phyloP scores from a whole-genome alignment of 2,329 filamentous ascomycete species.

The Chalaropsis ovoidea region DNA sequence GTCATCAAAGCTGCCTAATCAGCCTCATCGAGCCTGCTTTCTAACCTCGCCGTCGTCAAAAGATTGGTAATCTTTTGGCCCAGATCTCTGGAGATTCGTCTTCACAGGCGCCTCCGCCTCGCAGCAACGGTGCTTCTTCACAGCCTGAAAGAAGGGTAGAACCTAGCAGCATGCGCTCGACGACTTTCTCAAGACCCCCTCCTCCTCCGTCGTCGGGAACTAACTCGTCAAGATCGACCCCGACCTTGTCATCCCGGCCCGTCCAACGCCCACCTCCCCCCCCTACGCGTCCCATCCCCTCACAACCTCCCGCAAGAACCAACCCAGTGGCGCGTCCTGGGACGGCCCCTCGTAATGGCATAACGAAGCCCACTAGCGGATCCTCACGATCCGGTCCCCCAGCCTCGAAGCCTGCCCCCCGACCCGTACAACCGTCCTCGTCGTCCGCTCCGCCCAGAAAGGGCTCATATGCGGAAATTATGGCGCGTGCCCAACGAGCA shows the following conservation, averaged over 20 bases:
- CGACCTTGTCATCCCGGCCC: slow-evolving; percentile 25
- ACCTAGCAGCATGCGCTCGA: slow-evolving; percentile 4
- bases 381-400: neutral
- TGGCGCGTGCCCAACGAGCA: slow-evolving; percentile 59
- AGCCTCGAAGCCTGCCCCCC: neutral
- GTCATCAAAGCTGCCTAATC: neutral
- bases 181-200: slow-evolving; percentile 1
- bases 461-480: slow-evolving; percentile 62
- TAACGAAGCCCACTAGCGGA: slow-evolving; percentile 11
- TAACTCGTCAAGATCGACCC: slow-evolving; percentile 7
- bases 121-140: neutral
- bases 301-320: slow-evolving; percentile 28
- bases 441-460: slow-evolving; percentile 48
- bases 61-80: slow-evolving; percentile 25
- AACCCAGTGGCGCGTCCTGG: slow-evolving; percentile 23
- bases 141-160: slow-evolving; percentile 1
- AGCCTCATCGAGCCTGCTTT: neutral
- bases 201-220: neutral
- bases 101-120: slow-evolving; percentile 6
- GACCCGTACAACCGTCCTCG: slow-evolving; percentile 4
- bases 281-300: slow-evolving; percentile 30
- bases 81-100: slow-evolving; percentile 19
- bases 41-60: slow-evolving; percentile 14
- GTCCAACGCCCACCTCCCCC: slow-evolving; percentile 29
- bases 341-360: slow-evolving; percentile 17